Base-by-base conservation (phyloP, 129 eudicot genomes). In the Pulicaria dysenterica region DNA sequence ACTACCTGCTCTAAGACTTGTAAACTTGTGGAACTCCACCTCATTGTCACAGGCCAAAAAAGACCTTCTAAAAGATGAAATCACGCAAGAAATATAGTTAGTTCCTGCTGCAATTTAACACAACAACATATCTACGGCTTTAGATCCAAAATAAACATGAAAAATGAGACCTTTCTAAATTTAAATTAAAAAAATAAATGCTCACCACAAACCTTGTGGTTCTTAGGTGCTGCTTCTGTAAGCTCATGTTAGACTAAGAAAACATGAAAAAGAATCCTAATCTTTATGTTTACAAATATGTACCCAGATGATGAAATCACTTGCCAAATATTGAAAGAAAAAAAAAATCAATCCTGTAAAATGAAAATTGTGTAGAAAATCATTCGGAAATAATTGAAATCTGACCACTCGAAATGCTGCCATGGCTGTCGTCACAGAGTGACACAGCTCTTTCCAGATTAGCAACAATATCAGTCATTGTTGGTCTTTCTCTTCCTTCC, bases 401-500 rank as follows among this genome's bases (percentile, higher is more conserved):
- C 54, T 78, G 81, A 63, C 83, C 94, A 53, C 97, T 90, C 4
- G 96, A 94, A 49, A 94, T 88, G 80, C 96, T 90, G 54, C 91
- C 93, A 77, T 85, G 93, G 70, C 93, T 88, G 43, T 86, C 91
- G 67, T 86, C 91, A 8, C 96, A 94, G 1, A 88, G 81, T 14
- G 70, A 69, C 81, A 90, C 63, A 4, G 96, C 99, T 48, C 99
- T 73, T 70, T 94, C 99, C 83, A 94, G 69, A 83, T 90, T 94
- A 47, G 91, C 82, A 11, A 94, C 99, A 71, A 94, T 83, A 34
- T 94, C 99, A 36, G 76, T 65, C 93, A 94, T 94, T 39, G 89
- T 88, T 58, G 97, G 99, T 65, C 99, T 85, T 51, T 90, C 97
- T 78, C 82, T 88, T 7, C 97, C 96, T 58, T 94, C 96, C 80